These are phyloP conservation scores for Przewalskia tangutica DNA, from an alignment of 257 asterid genomes.

Conservation along the genomic window DNA sequence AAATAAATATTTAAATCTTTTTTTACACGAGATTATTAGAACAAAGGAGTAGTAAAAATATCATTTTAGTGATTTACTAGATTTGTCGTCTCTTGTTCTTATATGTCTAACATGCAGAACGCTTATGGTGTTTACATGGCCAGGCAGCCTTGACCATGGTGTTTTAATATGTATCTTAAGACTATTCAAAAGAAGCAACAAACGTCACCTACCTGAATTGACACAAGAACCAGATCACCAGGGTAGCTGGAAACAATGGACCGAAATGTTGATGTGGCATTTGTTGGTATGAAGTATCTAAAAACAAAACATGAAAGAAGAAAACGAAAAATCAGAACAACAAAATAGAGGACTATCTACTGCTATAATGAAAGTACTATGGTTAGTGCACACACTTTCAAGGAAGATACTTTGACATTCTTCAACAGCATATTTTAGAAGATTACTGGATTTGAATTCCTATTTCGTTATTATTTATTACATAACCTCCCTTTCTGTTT, in stretches of 20 bases:
- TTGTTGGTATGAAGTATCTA: constrained; percentile 71
- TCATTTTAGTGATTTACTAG: no score
- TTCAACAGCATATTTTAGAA: background rate
- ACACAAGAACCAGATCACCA: constrained; percentile 64
- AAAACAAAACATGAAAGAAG: constrained; percentile 1
- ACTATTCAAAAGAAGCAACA: background rate
- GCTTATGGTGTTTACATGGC: background rate
- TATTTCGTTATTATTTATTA: background rate
- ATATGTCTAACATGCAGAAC: no score
- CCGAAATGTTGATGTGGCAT: constrained; percentile 80
- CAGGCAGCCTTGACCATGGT: background rate
- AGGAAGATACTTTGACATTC: background rate
- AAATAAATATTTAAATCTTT: no score
- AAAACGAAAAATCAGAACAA: background rate
- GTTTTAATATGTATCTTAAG: background rate
- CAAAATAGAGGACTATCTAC: background rate
- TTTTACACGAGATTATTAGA: no score
- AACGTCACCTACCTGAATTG: constrained; percentile 54
- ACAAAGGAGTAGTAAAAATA: no score
- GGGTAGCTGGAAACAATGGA: constrained; percentile 75
- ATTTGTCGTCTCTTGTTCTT: no score
- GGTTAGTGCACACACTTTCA: background rate
- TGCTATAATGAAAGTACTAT: background rate
- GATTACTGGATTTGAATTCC: background rate
- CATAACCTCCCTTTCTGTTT: background rate